A percentile compares a stretch with the other conserved stretches of the same genome.
Evolutionary conservation across 441 rosid species (phyloP).

Genomic region (Sinapis alba): DNA sequence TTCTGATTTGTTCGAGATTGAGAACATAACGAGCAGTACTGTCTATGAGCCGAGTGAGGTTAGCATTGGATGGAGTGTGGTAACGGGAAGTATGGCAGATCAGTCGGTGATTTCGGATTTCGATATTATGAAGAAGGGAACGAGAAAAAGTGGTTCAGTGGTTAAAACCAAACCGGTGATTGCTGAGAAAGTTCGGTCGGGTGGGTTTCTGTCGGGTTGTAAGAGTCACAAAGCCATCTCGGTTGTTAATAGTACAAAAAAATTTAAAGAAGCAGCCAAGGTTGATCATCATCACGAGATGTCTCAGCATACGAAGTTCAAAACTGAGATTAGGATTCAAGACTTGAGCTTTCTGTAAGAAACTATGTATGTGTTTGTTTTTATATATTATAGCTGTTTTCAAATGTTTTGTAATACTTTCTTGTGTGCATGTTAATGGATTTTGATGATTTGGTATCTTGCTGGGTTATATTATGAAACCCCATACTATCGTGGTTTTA

Average conservation of each 20-base stretch:
- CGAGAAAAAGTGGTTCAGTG: slow-evolving; percentile 23
- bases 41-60: slow-evolving; percentile 63
- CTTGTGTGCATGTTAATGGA: background rate
- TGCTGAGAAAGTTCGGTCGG: slow-evolving; percentile 42
- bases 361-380: background rate
- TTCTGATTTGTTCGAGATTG: slow-evolving; percentile 93
- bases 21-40: slow-evolving; percentile 56
- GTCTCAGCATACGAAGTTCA: slow-evolving; percentile 43
- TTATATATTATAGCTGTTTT: background rate
- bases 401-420: slow-evolving; percentile 12
- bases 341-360: slow-evolving; percentile 50
- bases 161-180: slow-evolving; percentile 29
- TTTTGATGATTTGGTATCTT: slow-evolving; percentile 19
- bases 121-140: slow-evolving; percentile 45
- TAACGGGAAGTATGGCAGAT: slow-evolving; percentile 77
- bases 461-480: background rate
- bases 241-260: slow-evolving; percentile 55
- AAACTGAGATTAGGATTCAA: slow-evolving; percentile 47
- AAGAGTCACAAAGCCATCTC: slow-evolving; percentile 64
- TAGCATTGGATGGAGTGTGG: slow-evolving; percentile 86
- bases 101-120: slow-evolving; percentile 56
- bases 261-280: slow-evolving; percentile 37
- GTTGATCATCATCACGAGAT: slow-evolving; percentile 39
- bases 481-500: background rate
- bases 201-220: slow-evolving; percentile 57